Conservation (phyloP, 2,329 filamentous ascomycete species). For the Penicillium corylophilum region DNA sequence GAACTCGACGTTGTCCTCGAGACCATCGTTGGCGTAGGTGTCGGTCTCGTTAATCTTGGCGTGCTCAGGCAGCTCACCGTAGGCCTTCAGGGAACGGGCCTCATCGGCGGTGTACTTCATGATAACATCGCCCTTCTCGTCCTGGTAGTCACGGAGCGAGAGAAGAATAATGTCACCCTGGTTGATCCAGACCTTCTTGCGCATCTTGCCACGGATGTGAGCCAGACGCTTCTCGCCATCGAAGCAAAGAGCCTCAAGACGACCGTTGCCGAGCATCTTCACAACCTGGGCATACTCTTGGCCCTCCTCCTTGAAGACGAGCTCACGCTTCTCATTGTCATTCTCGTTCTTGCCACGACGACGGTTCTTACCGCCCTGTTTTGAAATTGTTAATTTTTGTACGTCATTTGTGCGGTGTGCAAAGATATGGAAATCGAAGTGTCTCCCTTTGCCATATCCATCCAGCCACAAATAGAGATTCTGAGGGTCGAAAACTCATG, state of each 20-base stretch:
- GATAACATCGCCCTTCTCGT: conserved; percentile 90
- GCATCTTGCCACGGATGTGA: conserved; percentile 90
- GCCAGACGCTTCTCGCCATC: conserved; percentile 85
- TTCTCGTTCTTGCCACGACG: conserved; percentile 99
- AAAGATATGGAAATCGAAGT: neutral
- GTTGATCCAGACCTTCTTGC: conserved; percentile 99
- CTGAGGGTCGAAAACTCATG: conserved; percentile 1
- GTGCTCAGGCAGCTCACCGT: conserved; percentile 93
- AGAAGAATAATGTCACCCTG: conserved; percentile 92
- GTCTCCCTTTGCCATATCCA: neutral
- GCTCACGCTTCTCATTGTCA: conserved; percentile 98
- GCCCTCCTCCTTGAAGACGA: conserved; percentile 98
- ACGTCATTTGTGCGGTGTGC: neutral
- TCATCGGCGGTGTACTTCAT: conserved; percentile 96
- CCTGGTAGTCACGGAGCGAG: conserved; percentile 87
- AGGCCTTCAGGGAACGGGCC: conserved; percentile 90
- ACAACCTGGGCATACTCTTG: conserved; percentile 87
- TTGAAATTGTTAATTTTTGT: conserved; percentile 28
- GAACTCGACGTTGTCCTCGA: conserved; percentile 98
- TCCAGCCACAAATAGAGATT: neutral
- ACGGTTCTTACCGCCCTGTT: conserved; percentile 94
- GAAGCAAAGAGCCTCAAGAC: conserved; percentile 91
- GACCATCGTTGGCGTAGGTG: conserved; percentile 81
- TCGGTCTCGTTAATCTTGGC: conserved; percentile 99
- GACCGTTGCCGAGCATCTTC: conserved; percentile 96